Base-by-base conservation (phyloP, 768 basidiomycete species). In the Filobasidium wieringae region DNA sequence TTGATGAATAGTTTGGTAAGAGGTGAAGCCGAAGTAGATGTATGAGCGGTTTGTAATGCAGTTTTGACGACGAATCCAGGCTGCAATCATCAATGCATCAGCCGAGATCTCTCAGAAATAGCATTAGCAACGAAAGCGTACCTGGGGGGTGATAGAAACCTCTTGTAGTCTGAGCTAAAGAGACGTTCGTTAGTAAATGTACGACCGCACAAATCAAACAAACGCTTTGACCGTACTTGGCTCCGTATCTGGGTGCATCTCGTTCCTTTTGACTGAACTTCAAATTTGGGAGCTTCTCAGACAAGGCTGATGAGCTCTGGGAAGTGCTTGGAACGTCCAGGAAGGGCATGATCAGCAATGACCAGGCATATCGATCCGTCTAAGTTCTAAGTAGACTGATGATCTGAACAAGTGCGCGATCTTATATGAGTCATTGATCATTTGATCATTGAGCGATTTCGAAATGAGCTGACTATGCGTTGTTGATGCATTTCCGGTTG, bases 331-430 rank as follows among this genome's bases (percentile, higher is more conserved):
- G 53, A 14, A 56, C 53, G 37, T 60, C 59, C n/a, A 60, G 54
- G 54, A 60, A 60, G 17, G 59, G 59, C 59, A 60, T 60, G 27
- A 43, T 30, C 22, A n/a, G n/a, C n/a, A n/a, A n/a, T n/a, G n/a
- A n/a, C n/a, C n/a, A n/a, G n/a, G n/a, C n/a, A n/a, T n/a, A n/a
- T n/a, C n/a, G n/a, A n/a, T n/a, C n/a, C n/a, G n/a, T n/a, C n/a
- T n/a, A n/a, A n/a, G n/a, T n/a, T n/a, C n/a, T n/a, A n/a, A n/a
- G n/a, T n/a, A n/a, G n/a, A n/a, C n/a, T n/a, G n/a, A n/a, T n/a
- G n/a, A n/a, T n/a, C n/a, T n/a, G n/a, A n/a, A n/a, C n/a, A n/a
- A n/a, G n/a, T n/a, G n/a, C n/a, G n/a, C n/a, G n/a, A n/a, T n/a
- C n/a, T n/a, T n/a, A n/a, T n/a, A n/a, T n/a, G n/a, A n/a, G n/a